A percentile compares a stretch with the other conserved stretches of the same genome.
phyloP scores from a whole-genome alignment of 2,329 filamentous ascomycete species.

The Alternaria tenuissima region DNA sequence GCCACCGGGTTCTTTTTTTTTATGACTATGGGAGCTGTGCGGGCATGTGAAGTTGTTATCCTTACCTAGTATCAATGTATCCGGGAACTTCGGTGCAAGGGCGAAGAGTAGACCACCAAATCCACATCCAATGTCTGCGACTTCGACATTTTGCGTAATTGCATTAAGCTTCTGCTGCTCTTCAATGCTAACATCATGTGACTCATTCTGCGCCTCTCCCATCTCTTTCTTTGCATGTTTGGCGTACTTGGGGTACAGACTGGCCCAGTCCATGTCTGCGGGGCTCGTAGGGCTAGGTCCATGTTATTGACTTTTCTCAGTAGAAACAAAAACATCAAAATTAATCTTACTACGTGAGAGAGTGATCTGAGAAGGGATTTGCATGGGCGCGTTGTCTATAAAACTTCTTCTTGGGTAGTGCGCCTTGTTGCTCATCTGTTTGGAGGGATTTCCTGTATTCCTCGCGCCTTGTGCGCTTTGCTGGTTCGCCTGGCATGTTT shows the following conservation, averaged over 20 bases:
- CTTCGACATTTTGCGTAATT: conserved; percentile 77
- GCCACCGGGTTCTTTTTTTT: too few relatives aligned
- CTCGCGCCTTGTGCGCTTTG: conserved; percentile 57
- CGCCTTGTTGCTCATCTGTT: conserved; percentile 55
- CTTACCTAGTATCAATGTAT: conserved; percentile 81
- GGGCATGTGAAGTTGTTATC: too few relatives aligned
- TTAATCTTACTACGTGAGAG: conserved; percentile 76
- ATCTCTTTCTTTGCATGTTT: conserved; percentile 27
- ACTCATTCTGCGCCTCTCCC: conserved; percentile 22
- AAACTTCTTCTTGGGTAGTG: conserved; percentile 91
- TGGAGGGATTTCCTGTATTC: conserved; percentile 52
- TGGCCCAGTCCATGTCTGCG: conserved; percentile 88
- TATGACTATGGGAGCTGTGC: too few relatives aligned
- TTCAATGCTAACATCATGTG: conserved; percentile 29
- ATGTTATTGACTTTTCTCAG: too few relatives aligned
- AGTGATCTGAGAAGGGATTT: conserved; percentile 97
- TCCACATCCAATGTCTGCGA: conserved; percentile 96
- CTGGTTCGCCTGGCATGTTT: conserved; percentile 46
- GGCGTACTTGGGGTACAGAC: conserved; percentile 78
- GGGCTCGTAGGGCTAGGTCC: conserved; percentile 75
- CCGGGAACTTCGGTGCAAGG: conserved; percentile 79
- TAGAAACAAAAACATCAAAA: neutral
- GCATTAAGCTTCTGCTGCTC: conserved; percentile 24
- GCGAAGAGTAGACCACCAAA: conserved; percentile 92
- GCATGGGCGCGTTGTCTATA: conserved; percentile 96